phyloP scores from a whole-genome alignment of 129 eudicot species.

The Flaveria ramosissima region DNA sequence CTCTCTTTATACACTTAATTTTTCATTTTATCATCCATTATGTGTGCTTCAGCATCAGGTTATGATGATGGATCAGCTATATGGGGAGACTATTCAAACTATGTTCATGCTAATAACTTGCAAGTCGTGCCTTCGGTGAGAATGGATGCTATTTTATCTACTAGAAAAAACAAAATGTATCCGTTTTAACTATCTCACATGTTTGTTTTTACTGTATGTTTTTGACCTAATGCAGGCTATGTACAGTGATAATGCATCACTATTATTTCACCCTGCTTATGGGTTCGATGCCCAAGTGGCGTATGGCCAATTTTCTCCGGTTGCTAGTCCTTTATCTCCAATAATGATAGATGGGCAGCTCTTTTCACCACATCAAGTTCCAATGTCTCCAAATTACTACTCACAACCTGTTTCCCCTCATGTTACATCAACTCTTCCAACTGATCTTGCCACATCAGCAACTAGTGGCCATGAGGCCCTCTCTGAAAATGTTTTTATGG shows the following conservation, averaged over 20 bases:
- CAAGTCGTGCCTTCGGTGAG: slow-evolving; percentile 91
- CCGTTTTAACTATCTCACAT: slow-evolving; percentile 2
- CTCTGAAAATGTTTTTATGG: slow-evolving; percentile 50
- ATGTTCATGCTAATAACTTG: slow-evolving; percentile 71
- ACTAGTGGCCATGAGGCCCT: slow-evolving; percentile 69
- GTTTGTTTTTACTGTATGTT: neutral
- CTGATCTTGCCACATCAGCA: slow-evolving; percentile 64
- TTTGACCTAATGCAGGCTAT: slow-evolving; percentile 53
- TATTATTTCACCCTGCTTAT: slow-evolving; percentile 72
- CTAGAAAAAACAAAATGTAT: neutral
- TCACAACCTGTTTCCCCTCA: slow-evolving; percentile 81
- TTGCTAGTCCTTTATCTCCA: slow-evolving; percentile 79
- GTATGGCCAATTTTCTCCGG: slow-evolving; percentile 86
- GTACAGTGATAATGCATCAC: slow-evolving; percentile 64
- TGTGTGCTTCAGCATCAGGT: slow-evolving; percentile 43
- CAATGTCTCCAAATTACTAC: slow-evolving; percentile 70
- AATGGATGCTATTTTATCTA: neutral
- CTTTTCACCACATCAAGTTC: slow-evolving; percentile 78
- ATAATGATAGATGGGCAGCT: slow-evolving; percentile 87
- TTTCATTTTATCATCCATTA: neutral
- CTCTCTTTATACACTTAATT: neutral
- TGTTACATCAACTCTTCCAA: slow-evolving; percentile 61
- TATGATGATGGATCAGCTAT: slow-evolving; percentile 64
- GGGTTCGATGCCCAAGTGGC: slow-evolving; percentile 81
- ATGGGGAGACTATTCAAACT: slow-evolving; percentile 86